Conservation (phyloP, 169 alveolate species). For the Eimeria brunetti region DNA sequence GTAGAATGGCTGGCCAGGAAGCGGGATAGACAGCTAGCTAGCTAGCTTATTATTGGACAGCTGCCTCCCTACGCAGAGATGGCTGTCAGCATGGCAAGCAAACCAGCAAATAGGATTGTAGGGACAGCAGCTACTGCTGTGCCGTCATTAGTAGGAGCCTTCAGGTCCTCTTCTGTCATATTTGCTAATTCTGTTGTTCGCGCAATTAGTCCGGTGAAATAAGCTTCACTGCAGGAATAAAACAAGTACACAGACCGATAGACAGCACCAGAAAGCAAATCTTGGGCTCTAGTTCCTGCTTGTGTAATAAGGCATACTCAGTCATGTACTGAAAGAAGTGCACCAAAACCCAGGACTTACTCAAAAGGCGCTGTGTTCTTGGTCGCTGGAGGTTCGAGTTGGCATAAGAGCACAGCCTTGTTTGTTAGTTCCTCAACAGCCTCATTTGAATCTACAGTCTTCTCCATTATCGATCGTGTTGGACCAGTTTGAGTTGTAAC, state of each 20-base stretch:
- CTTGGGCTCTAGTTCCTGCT: neutral
- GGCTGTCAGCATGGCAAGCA: neutral
- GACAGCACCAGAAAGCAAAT: no score
- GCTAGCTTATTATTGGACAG: neutral
- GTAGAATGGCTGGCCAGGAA: neutral
- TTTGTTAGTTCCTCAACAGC: neutral
- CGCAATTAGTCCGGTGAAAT: neutral
- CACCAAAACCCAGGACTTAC: neutral
- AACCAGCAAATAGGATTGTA: neutral
- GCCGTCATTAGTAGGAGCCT: neutral
- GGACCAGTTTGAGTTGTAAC: no score
- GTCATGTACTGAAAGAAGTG: neutral
- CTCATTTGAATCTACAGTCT: no score
- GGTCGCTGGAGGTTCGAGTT: neutral
- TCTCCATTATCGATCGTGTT: no score
- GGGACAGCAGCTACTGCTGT: neutral
- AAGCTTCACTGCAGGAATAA: neutral
- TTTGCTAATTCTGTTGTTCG: neutral
- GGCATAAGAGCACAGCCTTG: neutral
- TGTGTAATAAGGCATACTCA: neutral
- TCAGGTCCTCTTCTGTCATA: neutral
- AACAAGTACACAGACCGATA: neutral
- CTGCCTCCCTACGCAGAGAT: neutral
- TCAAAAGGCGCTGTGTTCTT: neutral
- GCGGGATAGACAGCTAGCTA: neutral